These are phyloP conservation scores for Inonotus obliquus DNA, from an alignment of 1,284 basidiomycete genomes.

Conservation along the genomic window DNA sequence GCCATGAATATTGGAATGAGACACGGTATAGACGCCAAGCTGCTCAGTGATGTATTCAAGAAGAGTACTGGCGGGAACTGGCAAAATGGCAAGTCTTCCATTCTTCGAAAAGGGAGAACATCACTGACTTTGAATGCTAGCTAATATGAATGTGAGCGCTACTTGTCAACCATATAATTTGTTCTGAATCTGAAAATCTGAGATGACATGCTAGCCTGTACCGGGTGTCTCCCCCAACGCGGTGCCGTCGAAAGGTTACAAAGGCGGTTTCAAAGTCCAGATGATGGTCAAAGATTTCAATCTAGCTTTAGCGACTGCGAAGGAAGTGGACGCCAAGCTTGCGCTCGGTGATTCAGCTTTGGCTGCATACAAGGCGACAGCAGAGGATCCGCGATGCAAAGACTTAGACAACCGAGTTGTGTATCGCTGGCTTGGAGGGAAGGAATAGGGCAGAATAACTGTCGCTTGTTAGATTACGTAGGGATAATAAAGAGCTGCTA, in stretches of 20 bases:
- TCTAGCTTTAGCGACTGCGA: constrained; percentile 18
- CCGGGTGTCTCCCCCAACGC: constrained; percentile 22
- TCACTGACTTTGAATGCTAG: not conserved
- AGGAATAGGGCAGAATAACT: constrained; percentile 6
- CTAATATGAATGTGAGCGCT: constrained; percentile 13
- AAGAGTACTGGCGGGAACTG: constrained; percentile 21
- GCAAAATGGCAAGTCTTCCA: constrained; percentile 18
- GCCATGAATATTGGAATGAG: constrained; percentile 24
- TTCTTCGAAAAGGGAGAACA: not conserved
- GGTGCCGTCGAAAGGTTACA: constrained; percentile 20
- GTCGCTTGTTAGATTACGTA: not conserved
- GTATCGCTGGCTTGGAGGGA: constrained; percentile 22
- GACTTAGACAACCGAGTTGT: constrained; percentile 22
- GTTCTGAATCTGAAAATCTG: not conserved
- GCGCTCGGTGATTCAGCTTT: constrained; percentile 21
- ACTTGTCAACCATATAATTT: not conserved
- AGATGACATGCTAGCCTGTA: constrained; percentile 17
- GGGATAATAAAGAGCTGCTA: not conserved
- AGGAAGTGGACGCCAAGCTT: constrained; percentile 20
- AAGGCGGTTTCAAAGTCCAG: constrained; percentile 23
- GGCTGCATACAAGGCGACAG: constrained; percentile 19
- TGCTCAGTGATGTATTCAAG: constrained; percentile 20
- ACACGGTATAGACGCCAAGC: constrained; percentile 19
- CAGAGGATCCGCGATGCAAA: constrained; percentile 20
- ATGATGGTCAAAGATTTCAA: constrained; percentile 22